Evolutionary conservation across 306 rosid species (phyloP).

Genomic region (Lagenaria siceraria): DNA sequence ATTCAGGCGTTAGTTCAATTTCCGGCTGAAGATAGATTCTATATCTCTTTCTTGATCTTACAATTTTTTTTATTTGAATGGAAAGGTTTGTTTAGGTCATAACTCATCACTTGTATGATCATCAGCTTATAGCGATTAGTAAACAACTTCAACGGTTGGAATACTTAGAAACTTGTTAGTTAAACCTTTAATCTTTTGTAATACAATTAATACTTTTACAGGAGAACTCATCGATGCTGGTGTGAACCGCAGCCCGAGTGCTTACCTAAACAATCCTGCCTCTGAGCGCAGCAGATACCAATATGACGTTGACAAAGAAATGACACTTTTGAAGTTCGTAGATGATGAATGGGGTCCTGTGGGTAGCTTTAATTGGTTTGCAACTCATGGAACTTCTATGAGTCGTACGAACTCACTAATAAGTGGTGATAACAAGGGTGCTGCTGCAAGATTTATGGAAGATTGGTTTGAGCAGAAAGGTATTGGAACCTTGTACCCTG

Average conservation of each 20-base stretch:
- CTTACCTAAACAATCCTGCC: conserved; percentile 75
- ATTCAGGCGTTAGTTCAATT: neutral
- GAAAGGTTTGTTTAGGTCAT: neutral
- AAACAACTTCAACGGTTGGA: neutral
- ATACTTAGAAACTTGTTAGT: neutral
- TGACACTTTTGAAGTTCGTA: conserved; percentile 79
- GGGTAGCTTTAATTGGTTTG: conserved; percentile 93
- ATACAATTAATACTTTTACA: conserved; percentile 12
- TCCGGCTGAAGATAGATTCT: neutral
- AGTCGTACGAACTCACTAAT: conserved; percentile 74
- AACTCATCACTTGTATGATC: neutral
- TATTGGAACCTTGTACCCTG: conserved; percentile 5
- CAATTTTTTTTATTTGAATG: too few species aligned
- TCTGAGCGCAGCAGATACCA: conserved; percentile 55
- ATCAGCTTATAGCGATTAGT: neutral
- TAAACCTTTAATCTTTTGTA: conserved; percentile 9
- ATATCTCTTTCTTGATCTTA: neutral
- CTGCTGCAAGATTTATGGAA: conserved; percentile 94
- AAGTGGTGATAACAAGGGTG: conserved; percentile 97
- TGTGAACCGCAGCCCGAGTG: conserved; percentile 84
- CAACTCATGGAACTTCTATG: conserved; percentile 98
- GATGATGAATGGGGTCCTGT: conserved; percentile 80
- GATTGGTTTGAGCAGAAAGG: conserved; percentile 64
- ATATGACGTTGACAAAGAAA: conserved; percentile 77
- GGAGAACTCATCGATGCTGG: conserved; percentile 86